phyloP scores from a whole-genome alignment of 1,284 basidiomycete genomes.

The Exobasidium rhododendri region DNA sequence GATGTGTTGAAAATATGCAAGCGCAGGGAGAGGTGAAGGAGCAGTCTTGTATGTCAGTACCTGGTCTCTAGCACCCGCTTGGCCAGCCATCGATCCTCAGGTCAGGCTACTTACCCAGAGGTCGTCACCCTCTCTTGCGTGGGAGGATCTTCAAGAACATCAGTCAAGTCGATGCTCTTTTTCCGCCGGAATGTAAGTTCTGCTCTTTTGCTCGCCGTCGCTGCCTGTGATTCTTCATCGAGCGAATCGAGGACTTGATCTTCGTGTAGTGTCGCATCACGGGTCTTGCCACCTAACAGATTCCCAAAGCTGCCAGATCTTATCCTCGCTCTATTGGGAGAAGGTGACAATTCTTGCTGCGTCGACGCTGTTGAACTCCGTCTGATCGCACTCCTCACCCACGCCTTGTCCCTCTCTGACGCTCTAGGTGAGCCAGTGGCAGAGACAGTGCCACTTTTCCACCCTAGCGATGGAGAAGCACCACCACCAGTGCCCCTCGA shows the following conservation, averaged over 20 bases:
- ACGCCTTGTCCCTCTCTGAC: neutral
- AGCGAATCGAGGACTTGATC: neutral
- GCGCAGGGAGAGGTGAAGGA: too few species aligned
- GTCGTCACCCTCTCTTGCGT: neutral
- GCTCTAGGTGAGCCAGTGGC: slow-evolving; percentile 3
- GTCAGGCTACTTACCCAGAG: slow-evolving; percentile 9
- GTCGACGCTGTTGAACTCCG: neutral
- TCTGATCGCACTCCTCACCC: neutral
- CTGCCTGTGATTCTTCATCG: neutral
- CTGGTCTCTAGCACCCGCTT: too few species aligned
- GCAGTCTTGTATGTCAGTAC: too few species aligned
- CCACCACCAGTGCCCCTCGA: neutral
- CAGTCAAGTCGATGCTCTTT: slow-evolving; percentile 13
- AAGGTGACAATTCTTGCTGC: neutral
- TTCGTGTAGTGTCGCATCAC: neutral
- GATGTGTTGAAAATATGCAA: too few species aligned
- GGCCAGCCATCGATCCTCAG: too few species aligned
- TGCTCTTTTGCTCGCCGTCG: neutral
- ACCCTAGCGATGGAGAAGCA: neutral
- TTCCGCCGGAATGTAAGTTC: slow-evolving; percentile 13
- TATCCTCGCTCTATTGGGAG: neutral
- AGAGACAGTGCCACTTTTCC: neutral
- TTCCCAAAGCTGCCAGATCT: slow-evolving; percentile 5
- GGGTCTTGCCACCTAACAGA: neutral
- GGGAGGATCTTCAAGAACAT: neutral